Base-by-base conservation (phyloP, 306 rosid genomes). In the Prunus davidiana region DNA sequence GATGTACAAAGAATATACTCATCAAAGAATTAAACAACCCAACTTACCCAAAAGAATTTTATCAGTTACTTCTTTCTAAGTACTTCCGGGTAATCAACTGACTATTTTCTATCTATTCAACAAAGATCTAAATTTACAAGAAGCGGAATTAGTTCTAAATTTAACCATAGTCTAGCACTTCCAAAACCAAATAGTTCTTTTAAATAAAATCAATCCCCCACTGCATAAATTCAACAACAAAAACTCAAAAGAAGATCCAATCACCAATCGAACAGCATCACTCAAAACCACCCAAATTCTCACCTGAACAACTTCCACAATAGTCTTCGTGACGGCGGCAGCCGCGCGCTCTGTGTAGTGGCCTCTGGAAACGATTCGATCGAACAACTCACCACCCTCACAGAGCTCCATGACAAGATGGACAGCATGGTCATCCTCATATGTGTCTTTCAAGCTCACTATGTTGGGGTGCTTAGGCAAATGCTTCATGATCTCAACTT, bases 351-450 rank as follows among this genome's bases (percentile, higher is more conserved):
- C 99, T 0, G 97, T 92, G 83, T 96, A 96, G 67, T 96, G 99
- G 0, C 99, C 99, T 5, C 99, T 80, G 1, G 98, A 88, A 1
- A 96, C 99, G 73, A 96, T 96, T 76, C 99, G 87, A 75, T 96
- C 99, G 30, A 96, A 96, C 72, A 96, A 79, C 56, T 96, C 99
- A 0, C 99, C 99, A 0, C 99, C 99, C 54, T 92, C 99, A 22
- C 99, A 96, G 20, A 96, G 85, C 90, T 96, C 99, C 99, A 96
- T 96, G 16, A 96, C 99, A n/a, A 96, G 86, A 46, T 96, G 99
- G 30, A 96, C 99, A 5, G 90, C 97, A 71, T 71, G 71, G 50
- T 91, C 97, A 46, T 96, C 99, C 72, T 96, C 99, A 7, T 84
- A 96, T 0, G 99, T 91, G 46, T 92, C 98, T 77, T 88, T 92